Percentiles rank a stretch among this genome's conserved stretches.
Evolutionary conservation across 306 rosid genomes (phyloP).

Genomic region (Vigna reflexopilosa): DNA sequence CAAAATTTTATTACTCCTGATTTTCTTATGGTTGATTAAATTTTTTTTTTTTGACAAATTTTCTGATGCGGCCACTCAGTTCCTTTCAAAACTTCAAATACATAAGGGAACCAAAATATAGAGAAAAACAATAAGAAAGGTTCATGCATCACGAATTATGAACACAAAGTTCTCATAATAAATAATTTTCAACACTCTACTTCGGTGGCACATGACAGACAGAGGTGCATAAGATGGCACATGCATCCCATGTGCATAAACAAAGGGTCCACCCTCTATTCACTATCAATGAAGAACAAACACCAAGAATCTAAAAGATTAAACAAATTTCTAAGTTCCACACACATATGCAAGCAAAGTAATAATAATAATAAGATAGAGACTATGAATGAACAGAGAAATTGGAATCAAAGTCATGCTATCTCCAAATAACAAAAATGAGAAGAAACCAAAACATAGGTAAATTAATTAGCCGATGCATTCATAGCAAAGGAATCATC

Average conservation of each 20-base stretch:
- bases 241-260: conserved; percentile 65
- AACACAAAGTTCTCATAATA: neutral
- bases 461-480: conserved; percentile 56
- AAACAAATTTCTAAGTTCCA: conserved; percentile 37
- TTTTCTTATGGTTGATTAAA: too few relatives aligned
- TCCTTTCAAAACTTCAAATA: neutral
- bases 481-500: conserved; percentile 66
- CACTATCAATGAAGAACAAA: conserved; percentile 25
- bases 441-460: conserved; percentile 43
- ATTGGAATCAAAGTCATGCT: conserved; percentile 39
- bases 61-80: neutral
- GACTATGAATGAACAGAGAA: conserved; percentile 21
- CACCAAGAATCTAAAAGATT: conserved; percentile 26
- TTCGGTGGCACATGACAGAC: conserved; percentile 61
- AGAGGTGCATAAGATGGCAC: conserved; percentile 40
- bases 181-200: conserved; percentile 31
- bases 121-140: conserved; percentile 31
- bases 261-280: conserved; percentile 51
- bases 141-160: conserved; percentile 40
- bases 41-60: too few relatives aligned
- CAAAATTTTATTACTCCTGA: too few relatives aligned
- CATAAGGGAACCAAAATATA: neutral
- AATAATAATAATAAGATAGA: conserved; percentile 48
- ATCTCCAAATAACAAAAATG: conserved; percentile 10
- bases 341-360: conserved; percentile 46